phyloP scores from a whole-genome alignment of 2,329 filamentous ascomycete genomes.

The Ophiocordyceps camponoti-saundersi region DNA sequence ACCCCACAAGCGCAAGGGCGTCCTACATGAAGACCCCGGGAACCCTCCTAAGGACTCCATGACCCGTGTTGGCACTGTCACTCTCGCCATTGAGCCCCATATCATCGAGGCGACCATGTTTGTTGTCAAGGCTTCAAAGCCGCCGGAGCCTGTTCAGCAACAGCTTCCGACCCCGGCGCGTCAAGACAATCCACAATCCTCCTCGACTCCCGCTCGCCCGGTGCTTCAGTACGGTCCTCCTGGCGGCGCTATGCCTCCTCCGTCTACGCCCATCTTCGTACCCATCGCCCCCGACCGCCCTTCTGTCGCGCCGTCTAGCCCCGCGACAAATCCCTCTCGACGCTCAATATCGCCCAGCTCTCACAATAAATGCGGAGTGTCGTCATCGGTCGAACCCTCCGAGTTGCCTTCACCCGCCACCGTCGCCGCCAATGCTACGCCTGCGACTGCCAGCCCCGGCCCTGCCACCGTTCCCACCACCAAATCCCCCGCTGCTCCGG shows the following conservation, averaged over 20 bases:
- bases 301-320: constrained; percentile 3
- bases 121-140: constrained; percentile 48
- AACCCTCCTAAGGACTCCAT: constrained; percentile 57
- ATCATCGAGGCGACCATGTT: constrained; percentile 62
- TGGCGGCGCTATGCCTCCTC: constrained; percentile 42
- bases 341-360: constrained; percentile 1
- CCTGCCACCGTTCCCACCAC: constrained; percentile 1
- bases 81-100: constrained; percentile 65
- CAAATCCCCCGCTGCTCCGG: constrained; percentile 5
- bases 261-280: constrained; percentile 16
- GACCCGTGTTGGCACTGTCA: constrained; percentile 55
- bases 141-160: constrained; percentile 12
- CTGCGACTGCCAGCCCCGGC: neutral
- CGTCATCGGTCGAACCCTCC: neutral
- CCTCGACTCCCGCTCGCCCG: constrained; percentile 22
- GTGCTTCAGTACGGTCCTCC: constrained; percentile 50
- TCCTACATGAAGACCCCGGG: constrained; percentile 42
- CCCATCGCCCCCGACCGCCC: constrained; percentile 6
- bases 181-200: constrained; percentile 3
- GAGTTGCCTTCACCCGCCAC: neutral
- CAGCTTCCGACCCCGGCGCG: constrained; percentile 5
- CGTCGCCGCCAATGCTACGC: constrained; percentile 1
- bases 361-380: constrained; percentile 3
- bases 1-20: constrained; percentile 49
- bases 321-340: constrained; percentile 4